Base-by-base conservation (phyloP, 148 eudicot genomes). In the Spergularia marina region DNA sequence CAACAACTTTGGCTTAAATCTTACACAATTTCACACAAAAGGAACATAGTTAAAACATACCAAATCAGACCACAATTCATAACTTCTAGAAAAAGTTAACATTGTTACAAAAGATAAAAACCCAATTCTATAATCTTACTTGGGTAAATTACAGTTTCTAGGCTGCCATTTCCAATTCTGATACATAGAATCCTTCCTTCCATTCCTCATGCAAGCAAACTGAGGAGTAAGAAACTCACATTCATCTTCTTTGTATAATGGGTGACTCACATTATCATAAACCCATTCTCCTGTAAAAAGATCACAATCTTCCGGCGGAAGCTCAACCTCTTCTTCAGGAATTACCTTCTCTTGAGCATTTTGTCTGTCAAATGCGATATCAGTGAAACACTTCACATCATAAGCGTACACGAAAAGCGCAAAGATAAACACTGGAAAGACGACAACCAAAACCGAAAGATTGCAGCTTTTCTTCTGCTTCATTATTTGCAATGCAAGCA, bases 121-220 rank as follows among this genome's bases (percentile, higher is more conserved):
- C 8, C 10, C 10, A 44, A 44, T 44, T 44, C 49, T 16, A 15
- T 34, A 39, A 12, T 65, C 80, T 81, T 90, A 94, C 97, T 82
- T 91, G 76, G 97, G 98, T 68, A 95, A 76, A 71, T 84, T 80
- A 65, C 97, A 95, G 70, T 90, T 94, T 78, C 79, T 92, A 10
- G 98, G 98, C 77, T 92, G 98, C 98, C 98, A 95, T 75, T 80
- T 92, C 98, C 98, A 95, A 49, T 86, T 84, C 80, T 92, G 97
- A 39, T 86, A 92, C 53, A 78, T 53, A 1, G 90, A 88, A 78
- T 95, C 91, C 74, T 83, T 79, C 53, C 98, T 90, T 13, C 97
- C 97, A 79, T 95, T 92, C 60, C 91, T 90, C 88, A 88, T 68
- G 53, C 98, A 95, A 74, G 98, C 90, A 20, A 95, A 94, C 30